Conservation (phyloP, 441 rosid genomes). For the Cnidoscolus chayamansa region DNA sequence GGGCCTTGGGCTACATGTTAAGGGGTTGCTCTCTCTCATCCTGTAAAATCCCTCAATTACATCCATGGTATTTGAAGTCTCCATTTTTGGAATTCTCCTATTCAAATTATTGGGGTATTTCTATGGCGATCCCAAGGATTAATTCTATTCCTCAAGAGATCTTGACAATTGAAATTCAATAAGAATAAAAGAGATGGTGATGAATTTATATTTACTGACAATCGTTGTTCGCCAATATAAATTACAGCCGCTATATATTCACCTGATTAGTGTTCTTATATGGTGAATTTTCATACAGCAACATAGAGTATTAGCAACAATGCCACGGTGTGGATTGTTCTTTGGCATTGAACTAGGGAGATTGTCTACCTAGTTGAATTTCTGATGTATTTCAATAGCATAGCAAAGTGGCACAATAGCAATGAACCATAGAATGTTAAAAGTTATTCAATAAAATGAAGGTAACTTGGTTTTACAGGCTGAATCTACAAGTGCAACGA, state of each 20-base stretch:
- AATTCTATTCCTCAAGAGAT: neutral
- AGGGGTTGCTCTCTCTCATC: neutral
- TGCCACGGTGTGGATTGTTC: no score
- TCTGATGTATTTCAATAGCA: neutral
- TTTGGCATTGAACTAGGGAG: no score
- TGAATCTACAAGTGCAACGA: slow-evolving; percentile 66
- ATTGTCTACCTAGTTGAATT: neutral
- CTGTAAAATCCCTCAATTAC: neutral
- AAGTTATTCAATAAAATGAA: neutral
- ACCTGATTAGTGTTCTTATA: no score
- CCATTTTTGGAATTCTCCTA: neutral
- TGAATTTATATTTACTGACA: neutral
- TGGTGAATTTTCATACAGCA: no score
- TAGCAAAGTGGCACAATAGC: neutral
- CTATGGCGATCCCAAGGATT: neutral
- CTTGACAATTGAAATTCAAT: neutral
- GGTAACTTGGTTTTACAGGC: slow-evolving; percentile 42
- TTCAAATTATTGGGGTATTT: neutral
- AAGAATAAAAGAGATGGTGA: neutral
- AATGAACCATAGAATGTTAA: neutral
- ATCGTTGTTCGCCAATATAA: no score
- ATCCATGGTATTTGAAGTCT: neutral
- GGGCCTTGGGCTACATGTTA: neutral
- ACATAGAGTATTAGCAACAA: no score
- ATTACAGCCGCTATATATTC: no score